Conservation (phyloP, 805 yeast species). For the Cyberlindnera subsufficiens region DNA sequence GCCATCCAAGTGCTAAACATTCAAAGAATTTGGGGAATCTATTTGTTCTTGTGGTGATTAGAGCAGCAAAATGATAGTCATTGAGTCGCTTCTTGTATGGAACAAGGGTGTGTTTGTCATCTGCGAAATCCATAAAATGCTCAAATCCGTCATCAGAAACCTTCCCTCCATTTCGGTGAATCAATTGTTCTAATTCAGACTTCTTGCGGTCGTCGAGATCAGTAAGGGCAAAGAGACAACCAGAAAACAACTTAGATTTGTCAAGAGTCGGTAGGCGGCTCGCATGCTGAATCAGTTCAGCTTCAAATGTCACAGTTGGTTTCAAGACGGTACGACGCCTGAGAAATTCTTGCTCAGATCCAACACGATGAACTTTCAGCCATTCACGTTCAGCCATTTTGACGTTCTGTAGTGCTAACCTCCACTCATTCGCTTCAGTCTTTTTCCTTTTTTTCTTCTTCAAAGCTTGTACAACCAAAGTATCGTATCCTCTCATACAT, state of each 20-base stretch:
- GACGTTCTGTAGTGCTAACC: slow-evolving; percentile 25
- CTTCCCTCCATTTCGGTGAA: slow-evolving; percentile 39
- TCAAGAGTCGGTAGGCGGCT: background rate
- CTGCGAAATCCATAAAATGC: slow-evolving; percentile 1
- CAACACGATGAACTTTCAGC: slow-evolving; percentile 28
- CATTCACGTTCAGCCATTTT: slow-evolving; percentile 29
- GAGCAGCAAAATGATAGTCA: slow-evolving; percentile 51
- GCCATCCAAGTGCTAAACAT: slow-evolving; percentile 81
- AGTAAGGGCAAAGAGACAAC: slow-evolving; percentile 36
- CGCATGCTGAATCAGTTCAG: slow-evolving; percentile 2
- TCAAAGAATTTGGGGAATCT: slow-evolving; percentile 76
- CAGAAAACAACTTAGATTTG: slow-evolving; percentile 7
- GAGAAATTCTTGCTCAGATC: slow-evolving; percentile 10
- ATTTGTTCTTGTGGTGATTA: slow-evolving; percentile 44
- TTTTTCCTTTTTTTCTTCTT: slow-evolving; percentile 9
- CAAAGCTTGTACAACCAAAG: slow-evolving; percentile 32
- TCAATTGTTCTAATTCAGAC: slow-evolving; percentile 26
- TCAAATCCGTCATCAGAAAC: slow-evolving; percentile 30
- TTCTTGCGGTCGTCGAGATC: slow-evolving; percentile 27
- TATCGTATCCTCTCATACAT: slow-evolving; percentile 60
- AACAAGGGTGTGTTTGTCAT: slow-evolving; percentile 3
- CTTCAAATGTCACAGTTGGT: slow-evolving; percentile 7
- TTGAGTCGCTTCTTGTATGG: slow-evolving; percentile 7
- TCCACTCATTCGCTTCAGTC: slow-evolving; percentile 15
- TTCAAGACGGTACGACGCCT: slow-evolving; percentile 9